Conservation (phyloP, 257 asterid genomes). For the Solanum virginianum region DNA sequence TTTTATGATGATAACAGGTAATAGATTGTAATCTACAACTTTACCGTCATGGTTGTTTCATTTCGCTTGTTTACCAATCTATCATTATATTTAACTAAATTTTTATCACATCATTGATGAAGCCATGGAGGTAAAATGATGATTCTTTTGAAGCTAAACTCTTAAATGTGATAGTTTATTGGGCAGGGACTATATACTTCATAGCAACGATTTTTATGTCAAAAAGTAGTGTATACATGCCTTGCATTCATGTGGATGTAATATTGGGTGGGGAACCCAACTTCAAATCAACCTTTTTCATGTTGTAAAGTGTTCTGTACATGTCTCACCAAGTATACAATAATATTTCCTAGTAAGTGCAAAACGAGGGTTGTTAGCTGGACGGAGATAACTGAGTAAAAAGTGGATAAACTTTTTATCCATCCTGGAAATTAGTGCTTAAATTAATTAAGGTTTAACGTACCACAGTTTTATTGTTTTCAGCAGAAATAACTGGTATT, state of each 20-base stretch:
- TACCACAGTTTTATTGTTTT: background rate
- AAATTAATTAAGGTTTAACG: background rate
- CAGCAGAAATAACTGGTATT: background rate
- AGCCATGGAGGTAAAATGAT: background rate
- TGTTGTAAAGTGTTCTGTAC: background rate
- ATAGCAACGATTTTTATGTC: background rate
- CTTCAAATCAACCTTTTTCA: background rate
- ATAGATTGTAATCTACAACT: conserved; percentile 4
- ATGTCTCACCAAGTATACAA: background rate
- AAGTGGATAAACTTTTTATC: background rate
- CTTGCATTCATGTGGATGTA: background rate
- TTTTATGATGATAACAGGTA: conserved; percentile 91
- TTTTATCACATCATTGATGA: background rate
- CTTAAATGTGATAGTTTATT: background rate
- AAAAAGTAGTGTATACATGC: background rate
- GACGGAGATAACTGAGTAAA: background rate
- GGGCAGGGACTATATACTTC: background rate
- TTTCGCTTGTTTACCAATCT: background rate
- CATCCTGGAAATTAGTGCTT: background rate
- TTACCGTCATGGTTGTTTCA: background rate
- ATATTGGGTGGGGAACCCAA: background rate
- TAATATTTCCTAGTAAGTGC: background rate
- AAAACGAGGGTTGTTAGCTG: background rate
- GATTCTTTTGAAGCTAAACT: background rate
- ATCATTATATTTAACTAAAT: background rate